These are phyloP conservation scores for Xylaria sp. DNA, from an alignment of 2,329 filamentous ascomycete genomes.

Conservation along the genomic window DNA sequence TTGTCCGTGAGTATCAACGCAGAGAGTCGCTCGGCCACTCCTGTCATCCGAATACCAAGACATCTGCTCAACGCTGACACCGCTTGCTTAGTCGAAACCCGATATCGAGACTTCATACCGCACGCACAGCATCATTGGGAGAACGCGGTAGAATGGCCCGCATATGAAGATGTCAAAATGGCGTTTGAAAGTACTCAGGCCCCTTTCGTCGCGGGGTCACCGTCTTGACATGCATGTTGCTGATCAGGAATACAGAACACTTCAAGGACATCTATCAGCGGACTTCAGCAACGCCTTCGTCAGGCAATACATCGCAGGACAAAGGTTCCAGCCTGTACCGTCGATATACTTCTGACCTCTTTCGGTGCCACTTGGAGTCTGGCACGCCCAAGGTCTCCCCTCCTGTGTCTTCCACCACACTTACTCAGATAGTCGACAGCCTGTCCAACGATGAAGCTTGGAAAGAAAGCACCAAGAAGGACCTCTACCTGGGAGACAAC, in stretches of 20 bases:
- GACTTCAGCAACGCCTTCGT: background rate
- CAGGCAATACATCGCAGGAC: no score
- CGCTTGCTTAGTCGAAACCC: background rate
- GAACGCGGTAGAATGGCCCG: background rate
- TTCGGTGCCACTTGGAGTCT: background rate
- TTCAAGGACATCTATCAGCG: background rate
- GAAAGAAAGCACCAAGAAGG: background rate
- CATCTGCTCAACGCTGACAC: background rate
- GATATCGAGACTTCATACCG: background rate
- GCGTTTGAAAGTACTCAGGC: background rate
- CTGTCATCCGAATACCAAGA: background rate
- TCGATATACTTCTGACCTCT: background rate
- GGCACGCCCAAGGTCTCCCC: background rate
- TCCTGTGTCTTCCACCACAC: background rate
- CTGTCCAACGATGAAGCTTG: background rate
- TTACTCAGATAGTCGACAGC: background rate
- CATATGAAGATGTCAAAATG: background rate
- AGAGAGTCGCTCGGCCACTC: background rate
- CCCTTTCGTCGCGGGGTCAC: background rate
- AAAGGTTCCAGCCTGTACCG: background rate
- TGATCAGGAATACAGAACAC: background rate
- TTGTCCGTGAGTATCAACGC: constrained; percentile 7
- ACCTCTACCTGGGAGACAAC: background rate
- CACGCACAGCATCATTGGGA: background rate
- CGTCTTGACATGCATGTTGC: background rate